Evolutionary conservation across 441 rosid species (phyloP), one percentile per base, ranked within the genome.

Genomic region (Adansonia madagascariensis): DNA sequence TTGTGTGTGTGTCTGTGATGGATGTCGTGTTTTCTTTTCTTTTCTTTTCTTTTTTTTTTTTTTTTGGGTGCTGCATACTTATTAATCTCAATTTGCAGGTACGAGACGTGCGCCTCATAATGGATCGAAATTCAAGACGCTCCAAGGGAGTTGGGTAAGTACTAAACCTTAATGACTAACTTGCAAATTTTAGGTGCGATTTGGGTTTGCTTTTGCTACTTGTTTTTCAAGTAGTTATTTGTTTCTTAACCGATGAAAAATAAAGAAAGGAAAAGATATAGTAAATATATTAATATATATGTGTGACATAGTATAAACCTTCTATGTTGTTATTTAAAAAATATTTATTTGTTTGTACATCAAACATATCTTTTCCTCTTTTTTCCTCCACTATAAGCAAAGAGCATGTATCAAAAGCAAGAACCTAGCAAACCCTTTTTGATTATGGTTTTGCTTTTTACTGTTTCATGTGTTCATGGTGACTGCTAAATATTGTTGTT

Each of bases 111-210:
- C 95, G 98, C 55, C 92, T 96, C 75, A 96, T 96, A 74, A 91
- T 94, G 98, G 99, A 96, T 84, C 95, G 98, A 62, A 96, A 88
- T 88, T 90, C 98, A 77, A 91, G 98, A 82, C 96, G 98, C 60
- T 96, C 99, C 17, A 94, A 92, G 82, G 99, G 98, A 71, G 94
- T 96, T 60, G 98, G 98, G 98, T 94, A 84, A 82, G 92, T 77
- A 69, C 24, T 59, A 24, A 65, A 49, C 8, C 47, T 63, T 50
- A 47, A 56, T 71, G 63, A 17, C 31, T n/a, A 52, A 52, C 12
- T 71, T n/a, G 27, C 17, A 4, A 6, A 10, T 53, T 27, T 53
- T 35, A 1, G 49, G 17, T 41, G 39, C 46, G 10, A n/a, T 17
- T 31, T 31, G 41, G 41, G 41, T 35, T 61, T 20, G n/a, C 1